These are phyloP conservation scores for Phytophthora pluvialis DNA, from an alignment of 352 stramenopile genomes.

Conservation along the genomic window DNA sequence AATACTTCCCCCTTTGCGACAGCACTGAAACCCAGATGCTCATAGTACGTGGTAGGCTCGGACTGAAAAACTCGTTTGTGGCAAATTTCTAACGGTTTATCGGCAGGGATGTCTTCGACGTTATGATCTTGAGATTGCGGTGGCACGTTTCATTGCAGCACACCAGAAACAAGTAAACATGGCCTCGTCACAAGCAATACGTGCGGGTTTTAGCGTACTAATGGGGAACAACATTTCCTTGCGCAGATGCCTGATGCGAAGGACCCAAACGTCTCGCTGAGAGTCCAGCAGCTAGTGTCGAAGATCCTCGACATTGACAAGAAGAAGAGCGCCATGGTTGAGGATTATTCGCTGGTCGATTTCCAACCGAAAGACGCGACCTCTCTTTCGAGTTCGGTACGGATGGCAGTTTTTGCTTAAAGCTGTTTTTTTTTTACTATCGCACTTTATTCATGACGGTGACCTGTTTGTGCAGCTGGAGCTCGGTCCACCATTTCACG, in stretches of 20 bases:
- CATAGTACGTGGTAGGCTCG: constrained; percentile 40
- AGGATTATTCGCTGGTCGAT: constrained; percentile 78
- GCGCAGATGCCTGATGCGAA: constrained; percentile 66
- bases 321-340: constrained; percentile 66
- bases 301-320: constrained; percentile 81
- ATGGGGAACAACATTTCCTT: background rate
- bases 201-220: background rate
- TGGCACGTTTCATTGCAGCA: constrained; percentile 75
- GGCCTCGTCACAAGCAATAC: background rate
- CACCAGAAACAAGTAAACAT: constrained; percentile 59
- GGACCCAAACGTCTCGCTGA: constrained; percentile 57
- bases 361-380: constrained; percentile 72
- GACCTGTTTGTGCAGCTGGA: constrained; percentile 48
- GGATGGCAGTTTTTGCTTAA: too few species aligned
- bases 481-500: constrained; percentile 75
- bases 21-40: constrained; percentile 54
- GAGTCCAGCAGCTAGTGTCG: constrained; percentile 76
- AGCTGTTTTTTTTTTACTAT: too few species aligned
- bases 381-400: constrained; percentile 57
- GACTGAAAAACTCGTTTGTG: background rate
- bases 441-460: too few species aligned
- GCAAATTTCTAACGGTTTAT: too few species aligned
- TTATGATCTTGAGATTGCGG: constrained; percentile 79
- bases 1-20: constrained; percentile 85
- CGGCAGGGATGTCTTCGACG: constrained; percentile 67